Evolutionary conservation across 768 basidiomycete genomes (phyloP).

Genomic region (Xanthoconium stramineum): DNA sequence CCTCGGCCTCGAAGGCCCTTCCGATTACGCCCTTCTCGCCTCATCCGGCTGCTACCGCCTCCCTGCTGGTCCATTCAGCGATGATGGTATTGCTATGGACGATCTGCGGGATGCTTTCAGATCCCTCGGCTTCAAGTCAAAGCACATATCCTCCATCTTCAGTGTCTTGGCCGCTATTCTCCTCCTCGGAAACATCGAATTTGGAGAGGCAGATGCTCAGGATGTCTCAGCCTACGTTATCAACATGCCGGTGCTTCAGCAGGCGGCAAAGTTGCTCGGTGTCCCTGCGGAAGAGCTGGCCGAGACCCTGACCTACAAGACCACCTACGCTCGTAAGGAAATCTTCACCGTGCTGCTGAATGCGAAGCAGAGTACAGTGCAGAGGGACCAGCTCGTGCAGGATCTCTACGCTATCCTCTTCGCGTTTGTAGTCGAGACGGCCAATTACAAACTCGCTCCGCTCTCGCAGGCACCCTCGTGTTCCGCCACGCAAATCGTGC

Average conservation of each 20-base stretch:
- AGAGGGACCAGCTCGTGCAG: slow-evolving; percentile 53
- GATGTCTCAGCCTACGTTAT: slow-evolving; percentile 52
- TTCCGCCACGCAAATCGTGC: slow-evolving; percentile 45
- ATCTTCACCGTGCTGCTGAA: slow-evolving; percentile 55
- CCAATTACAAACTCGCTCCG: slow-evolving; percentile 55
- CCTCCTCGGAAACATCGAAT: slow-evolving; percentile 56
- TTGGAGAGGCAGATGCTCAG: slow-evolving; percentile 50
- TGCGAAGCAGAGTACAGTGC: slow-evolving; percentile 46
- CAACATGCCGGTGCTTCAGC: slow-evolving; percentile 47
- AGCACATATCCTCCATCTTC: slow-evolving; percentile 54
- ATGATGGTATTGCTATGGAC: slow-evolving; percentile 56
- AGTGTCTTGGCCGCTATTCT: slow-evolving; percentile 51
- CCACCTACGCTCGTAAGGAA: slow-evolving; percentile 57
- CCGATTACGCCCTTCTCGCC: slow-evolving; percentile 55
- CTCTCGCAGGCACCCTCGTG: slow-evolving; percentile 37
- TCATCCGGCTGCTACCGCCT: slow-evolving; percentile 62
- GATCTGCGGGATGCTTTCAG: slow-evolving; percentile 55
- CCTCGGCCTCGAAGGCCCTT: slow-evolving; percentile 53
- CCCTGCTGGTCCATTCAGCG: slow-evolving; percentile 60
- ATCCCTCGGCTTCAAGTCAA: slow-evolving; percentile 59
- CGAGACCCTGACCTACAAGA: slow-evolving; percentile 53
- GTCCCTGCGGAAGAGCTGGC: slow-evolving; percentile 51
- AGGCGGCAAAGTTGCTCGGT: slow-evolving; percentile 48
- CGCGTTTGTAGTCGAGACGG: slow-evolving; percentile 60
- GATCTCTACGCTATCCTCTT: slow-evolving; percentile 65